These are phyloP conservation scores for Asterophora parasitica DNA, from an alignment of 768 basidiomycete species.

Conservation along the genomic window DNA sequence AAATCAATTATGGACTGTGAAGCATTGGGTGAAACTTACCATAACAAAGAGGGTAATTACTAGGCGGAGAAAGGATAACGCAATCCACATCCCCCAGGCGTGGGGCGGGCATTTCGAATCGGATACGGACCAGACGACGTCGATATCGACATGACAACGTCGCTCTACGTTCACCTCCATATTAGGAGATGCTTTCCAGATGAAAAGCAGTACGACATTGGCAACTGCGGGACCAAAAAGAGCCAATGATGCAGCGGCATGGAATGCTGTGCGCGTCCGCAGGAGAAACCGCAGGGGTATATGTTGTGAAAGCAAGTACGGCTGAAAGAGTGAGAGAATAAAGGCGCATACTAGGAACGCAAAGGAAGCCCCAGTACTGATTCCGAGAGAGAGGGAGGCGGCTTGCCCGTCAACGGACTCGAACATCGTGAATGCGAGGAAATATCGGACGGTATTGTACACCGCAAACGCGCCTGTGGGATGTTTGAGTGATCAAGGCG, in stretches of 20 bases:
- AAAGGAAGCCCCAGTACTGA: conserved; percentile 37
- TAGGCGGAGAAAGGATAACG: conserved; percentile 47
- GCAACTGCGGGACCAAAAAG: conserved; percentile 48
- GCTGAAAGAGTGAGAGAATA: conserved; percentile 36
- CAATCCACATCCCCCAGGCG: conserved; percentile 51
- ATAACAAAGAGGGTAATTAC: conserved; percentile 45
- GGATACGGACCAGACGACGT: conserved; percentile 57
- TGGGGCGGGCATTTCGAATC: conserved; percentile 25
- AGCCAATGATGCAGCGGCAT: conserved; percentile 39
- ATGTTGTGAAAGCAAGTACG: conserved; percentile 28
- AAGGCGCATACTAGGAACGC: conserved; percentile 33
- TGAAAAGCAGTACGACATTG: conserved; percentile 50
- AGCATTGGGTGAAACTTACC: conserved; percentile 37
- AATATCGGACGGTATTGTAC: conserved; percentile 64
- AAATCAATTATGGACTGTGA: conserved; percentile 1
- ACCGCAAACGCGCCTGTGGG: conserved; percentile 51
- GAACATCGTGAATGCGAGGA: conserved; percentile 48
- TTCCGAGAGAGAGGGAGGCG: conserved; percentile 45
- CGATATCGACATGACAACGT: conserved; percentile 63
- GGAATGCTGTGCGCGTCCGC: conserved; percentile 27
- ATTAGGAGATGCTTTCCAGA: conserved; percentile 44
- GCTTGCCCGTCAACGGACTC: conserved; percentile 35
- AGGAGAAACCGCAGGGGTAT: conserved; percentile 28
- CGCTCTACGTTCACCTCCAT: conserved; percentile 30
- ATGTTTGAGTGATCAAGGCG: neutral